Percentiles rank a stretch among this genome's conserved stretches.
phyloP scores from a whole-genome alignment of 495 filamentous ascomycete species.

The Lepidopterella palustris region DNA sequence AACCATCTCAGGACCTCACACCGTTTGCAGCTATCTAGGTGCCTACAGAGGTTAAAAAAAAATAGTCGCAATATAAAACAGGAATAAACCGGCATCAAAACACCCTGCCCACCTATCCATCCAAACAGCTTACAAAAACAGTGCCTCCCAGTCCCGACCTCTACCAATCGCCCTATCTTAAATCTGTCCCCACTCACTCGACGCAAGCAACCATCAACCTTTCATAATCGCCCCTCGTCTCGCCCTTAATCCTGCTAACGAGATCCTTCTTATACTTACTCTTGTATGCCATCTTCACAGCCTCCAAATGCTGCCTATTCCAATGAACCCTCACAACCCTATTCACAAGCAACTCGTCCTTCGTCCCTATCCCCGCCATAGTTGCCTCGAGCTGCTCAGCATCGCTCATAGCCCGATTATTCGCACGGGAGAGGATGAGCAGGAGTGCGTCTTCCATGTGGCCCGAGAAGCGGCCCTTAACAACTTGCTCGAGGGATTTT shows the following conservation, averaged over 20 bases:
- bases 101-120: too few species aligned
- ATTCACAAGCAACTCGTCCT: slow-evolving; percentile 70
- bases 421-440: slow-evolving; percentile 65
- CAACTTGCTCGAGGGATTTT: slow-evolving; percentile 58
- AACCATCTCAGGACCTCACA: too few species aligned
- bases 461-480: slow-evolving; percentile 76
- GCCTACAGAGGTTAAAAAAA: too few species aligned
- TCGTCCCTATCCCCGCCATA: slow-evolving; percentile 83
- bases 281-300: slow-evolving; percentile 67
- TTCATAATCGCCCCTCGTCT: slow-evolving; percentile 85
- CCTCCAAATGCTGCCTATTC: slow-evolving; percentile 62
- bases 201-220: slow-evolving; percentile 52
- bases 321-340: slow-evolving; percentile 73
- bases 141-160: too few species aligned
- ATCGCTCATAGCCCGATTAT: slow-evolving; percentile 75
- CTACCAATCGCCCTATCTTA: too few species aligned
- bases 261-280: slow-evolving; percentile 57
- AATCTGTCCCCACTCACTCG: slow-evolving; percentile 17
- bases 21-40: too few species aligned
- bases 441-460: slow-evolving; percentile 88
- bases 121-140: too few species aligned
- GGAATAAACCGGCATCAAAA: too few species aligned
- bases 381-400: slow-evolving; percentile 72
- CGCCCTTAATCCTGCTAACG: slow-evolving; percentile 58
- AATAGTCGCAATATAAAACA: too few species aligned